These are phyloP conservation scores for Russula vinacea DNA, from an alignment of 768 basidiomycete species.

Conservation along the genomic window DNA sequence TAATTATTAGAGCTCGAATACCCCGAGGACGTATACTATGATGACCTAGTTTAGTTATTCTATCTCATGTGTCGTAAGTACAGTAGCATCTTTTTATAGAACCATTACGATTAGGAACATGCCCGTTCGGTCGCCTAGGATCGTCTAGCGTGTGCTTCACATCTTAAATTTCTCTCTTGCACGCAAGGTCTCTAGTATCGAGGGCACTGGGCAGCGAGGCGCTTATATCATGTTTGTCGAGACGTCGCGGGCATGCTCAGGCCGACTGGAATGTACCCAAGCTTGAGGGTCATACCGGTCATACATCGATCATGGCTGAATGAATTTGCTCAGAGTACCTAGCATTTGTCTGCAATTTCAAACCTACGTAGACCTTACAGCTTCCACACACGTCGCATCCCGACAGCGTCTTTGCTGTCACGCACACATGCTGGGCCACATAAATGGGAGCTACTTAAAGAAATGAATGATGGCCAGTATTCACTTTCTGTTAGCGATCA, in stretches of 20 bases:
- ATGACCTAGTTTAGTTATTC: conserved; percentile 9
- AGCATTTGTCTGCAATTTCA: too few species aligned
- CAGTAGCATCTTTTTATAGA: conserved; percentile 6
- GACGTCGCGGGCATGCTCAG: too few species aligned
- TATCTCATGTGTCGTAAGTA: conserved; percentile 1
- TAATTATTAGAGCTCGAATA: background rate
- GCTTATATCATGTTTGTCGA: too few species aligned
- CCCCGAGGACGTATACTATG: background rate
- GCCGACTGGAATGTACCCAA: background rate
- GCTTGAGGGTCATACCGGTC: background rate
- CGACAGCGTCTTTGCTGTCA: background rate
- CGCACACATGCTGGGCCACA: background rate
- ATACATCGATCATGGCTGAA: too few species aligned
- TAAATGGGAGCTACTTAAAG: background rate
- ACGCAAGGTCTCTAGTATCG: too few species aligned
- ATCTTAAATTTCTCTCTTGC: too few species aligned
- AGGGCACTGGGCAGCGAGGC: too few species aligned
- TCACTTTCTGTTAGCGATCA: background rate
- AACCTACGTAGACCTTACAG: too few species aligned
- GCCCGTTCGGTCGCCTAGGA: background rate
- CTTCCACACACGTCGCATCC: background rate
- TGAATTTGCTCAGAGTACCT: background rate
- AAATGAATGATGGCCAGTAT: background rate
- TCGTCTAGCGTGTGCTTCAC: too few species aligned
- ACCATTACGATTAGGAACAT: background rate